These are phyloP conservation scores for Alternaria triticimaculans DNA, from an alignment of 2,329 filamentous ascomycete species.

Conservation along the genomic window DNA sequence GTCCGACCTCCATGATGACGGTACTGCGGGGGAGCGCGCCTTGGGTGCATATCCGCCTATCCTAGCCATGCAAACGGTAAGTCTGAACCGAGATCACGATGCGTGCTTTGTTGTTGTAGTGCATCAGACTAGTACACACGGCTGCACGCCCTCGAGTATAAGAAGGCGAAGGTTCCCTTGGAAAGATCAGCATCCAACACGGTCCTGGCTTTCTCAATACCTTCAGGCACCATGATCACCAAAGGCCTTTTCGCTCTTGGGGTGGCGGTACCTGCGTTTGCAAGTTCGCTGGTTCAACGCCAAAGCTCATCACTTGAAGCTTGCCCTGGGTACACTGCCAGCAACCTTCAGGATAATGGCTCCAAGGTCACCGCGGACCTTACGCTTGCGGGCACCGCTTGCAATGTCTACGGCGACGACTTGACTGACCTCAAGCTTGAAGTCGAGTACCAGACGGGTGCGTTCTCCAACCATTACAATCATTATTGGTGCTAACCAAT, in stretches of 20 bases:
- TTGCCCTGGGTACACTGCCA: conserved; percentile 73
- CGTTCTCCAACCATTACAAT: conserved; percentile 31
- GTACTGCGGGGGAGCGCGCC: conserved; percentile 29
- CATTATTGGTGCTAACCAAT: conserved; percentile 1
- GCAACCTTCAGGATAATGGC: conserved; percentile 60
- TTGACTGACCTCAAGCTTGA: conserved; percentile 61
- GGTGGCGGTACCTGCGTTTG: conserved; percentile 27
- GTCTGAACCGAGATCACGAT: conserved; percentile 6
- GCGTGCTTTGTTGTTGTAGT: background rate
- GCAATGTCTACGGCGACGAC: conserved; percentile 66
- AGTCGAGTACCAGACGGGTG: conserved; percentile 67
- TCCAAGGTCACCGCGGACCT: conserved; percentile 71
- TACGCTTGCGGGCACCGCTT: conserved; percentile 69
- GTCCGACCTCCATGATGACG: conserved; percentile 14
- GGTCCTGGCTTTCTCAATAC: conserved; percentile 6
- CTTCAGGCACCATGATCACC: conserved; percentile 29
- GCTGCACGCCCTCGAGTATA: conserved; percentile 15
- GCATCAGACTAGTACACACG: background rate
- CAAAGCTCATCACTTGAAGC: conserved; percentile 27
- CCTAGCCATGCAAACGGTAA: conserved; percentile 14
- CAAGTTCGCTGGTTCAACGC: conserved; percentile 21
- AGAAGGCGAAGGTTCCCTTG: conserved; percentile 5
- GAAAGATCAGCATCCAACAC: background rate
- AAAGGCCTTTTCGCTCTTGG: conserved; percentile 32
- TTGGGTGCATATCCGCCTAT: conserved; percentile 17